Conservation (phyloP, 768 basidiomycete genomes). For the Leccinum broughii region DNA sequence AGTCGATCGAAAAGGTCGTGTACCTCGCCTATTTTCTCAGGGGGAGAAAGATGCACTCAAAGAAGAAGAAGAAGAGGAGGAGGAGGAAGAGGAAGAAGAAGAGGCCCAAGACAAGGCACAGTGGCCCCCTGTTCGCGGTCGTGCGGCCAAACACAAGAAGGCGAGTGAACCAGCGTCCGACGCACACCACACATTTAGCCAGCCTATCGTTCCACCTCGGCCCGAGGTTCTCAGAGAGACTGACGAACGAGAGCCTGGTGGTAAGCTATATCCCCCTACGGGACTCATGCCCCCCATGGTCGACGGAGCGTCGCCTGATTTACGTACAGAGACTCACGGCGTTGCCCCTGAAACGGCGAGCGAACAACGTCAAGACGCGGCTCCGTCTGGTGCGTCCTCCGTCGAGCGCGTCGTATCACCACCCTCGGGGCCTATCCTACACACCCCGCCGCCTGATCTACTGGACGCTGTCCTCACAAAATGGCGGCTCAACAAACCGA, state of each 20-base stretch:
- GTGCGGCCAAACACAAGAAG: not conserved
- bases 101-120: not conserved
- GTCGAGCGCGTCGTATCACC: conserved; percentile 3
- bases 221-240: not conserved
- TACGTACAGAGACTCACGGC: not conserved
- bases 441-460: not conserved
- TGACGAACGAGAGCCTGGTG: not conserved
- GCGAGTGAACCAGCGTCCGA: not conserved
- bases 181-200: conserved; percentile 20
- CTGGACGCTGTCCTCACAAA: not conserved
- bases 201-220: not conserved
- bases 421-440: not conserved
- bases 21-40: conserved; percentile 8
- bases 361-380: not conserved
- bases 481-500: not conserved
- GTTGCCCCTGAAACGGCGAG: not conserved
- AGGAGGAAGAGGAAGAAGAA: not conserved
- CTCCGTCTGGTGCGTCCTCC: not conserved
- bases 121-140: conserved; percentile 22
- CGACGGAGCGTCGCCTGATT: not conserved
- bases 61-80: not conserved
- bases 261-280: too few species aligned
- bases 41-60: not conserved
- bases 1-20: conserved; percentile 19
- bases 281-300: not conserved